Base-by-base conservation (phyloP, 495 filamentous ascomycete genomes). In the Thermothielavioides terrestris region DNA sequence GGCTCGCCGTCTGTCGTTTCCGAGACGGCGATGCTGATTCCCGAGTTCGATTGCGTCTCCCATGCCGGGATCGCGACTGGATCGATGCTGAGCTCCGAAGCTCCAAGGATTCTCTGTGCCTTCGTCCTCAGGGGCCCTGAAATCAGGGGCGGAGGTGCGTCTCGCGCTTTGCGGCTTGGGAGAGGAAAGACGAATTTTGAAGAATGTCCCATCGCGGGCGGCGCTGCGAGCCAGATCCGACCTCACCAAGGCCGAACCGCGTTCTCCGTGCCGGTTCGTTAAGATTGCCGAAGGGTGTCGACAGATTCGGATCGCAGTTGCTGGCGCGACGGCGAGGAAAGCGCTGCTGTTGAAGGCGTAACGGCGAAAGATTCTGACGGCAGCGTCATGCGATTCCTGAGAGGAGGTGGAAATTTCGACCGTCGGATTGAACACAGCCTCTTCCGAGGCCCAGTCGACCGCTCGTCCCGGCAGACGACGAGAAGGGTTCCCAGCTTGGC, bases 141-240 rank as follows among this genome's bases (percentile, higher is more conserved):
- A 14, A 36, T 14, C 42, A 46, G 22, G 38, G 51, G 46, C 49
- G 49, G 17, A 34, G 65, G 47, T 25, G 61, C 26, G 22, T 50
- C 46, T 51, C 69, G 71, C 23, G 65, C 55, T 40, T 62, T 71
- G 43, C 76, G 72, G 27, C 75, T 73, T 43, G 75, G 74, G 10
- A 77, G 58, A 27, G 76, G 71, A 43, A 79, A 79, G 22, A 62
- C 67, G 52, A 79, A 79, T 44, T 73, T 77, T 15, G 75, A 74
- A 43, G 66, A 66, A 50, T 68, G 63, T 36, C 72, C 73, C 75
- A 77, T 77, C 30, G 51, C 42, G 48, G 46, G 27, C 34, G 40
- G 35, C 17, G 43, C 15, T 15, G 20, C 27, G 41, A 21, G 26
- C 17, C 34, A 22, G 17, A 25, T 26, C 25, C 23, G 31, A 38